Conservation (phyloP, 1,284 basidiomycete genomes). For the Tetrapyrgos nigripes region DNA sequence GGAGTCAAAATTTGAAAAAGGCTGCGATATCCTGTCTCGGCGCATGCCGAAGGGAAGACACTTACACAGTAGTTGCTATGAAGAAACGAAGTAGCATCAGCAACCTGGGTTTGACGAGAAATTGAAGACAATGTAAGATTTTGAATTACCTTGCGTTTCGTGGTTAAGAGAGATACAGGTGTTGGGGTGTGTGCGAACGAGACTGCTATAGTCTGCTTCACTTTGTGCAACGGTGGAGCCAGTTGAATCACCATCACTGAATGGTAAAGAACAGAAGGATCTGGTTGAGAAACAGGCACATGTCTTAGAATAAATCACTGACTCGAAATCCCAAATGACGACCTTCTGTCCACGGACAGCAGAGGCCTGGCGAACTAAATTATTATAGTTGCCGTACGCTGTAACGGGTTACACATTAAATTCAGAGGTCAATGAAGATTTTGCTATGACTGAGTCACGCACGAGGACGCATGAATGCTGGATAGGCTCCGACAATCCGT, state of each 20-base stretch:
- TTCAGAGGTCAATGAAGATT: not conserved
- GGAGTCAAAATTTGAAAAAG: not conserved
- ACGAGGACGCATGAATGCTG: slow-evolving; percentile 42
- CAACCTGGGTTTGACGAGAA: not conserved
- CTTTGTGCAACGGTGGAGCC: slow-evolving; percentile 40
- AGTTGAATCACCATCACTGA: slow-evolving; percentile 45
- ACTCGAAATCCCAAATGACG: slow-evolving; percentile 54
- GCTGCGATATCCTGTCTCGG: not conserved
- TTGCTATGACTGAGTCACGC: not conserved
- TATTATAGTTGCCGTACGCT: slow-evolving; percentile 45
- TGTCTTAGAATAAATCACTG: slow-evolving; percentile 10
- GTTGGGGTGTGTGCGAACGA: slow-evolving; percentile 38
- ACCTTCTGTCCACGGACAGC: slow-evolving; percentile 43
- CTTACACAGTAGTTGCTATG: slow-evolving; percentile 45
- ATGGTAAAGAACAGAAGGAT: not conserved
- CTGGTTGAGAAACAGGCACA: not conserved
- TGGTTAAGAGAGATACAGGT: slow-evolving; percentile 52
- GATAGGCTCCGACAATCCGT: slow-evolving; percentile 37
- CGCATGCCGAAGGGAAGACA: not conserved
- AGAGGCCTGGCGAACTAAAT: slow-evolving; percentile 38
- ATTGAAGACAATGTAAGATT: too few species aligned
- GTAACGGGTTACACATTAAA: not conserved
- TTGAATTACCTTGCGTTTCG: slow-evolving; percentile 40
- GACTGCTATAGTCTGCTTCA: slow-evolving; percentile 33
- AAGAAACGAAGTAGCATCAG: not conserved